A percentile compares a stretch with the other conserved stretches of the same genome.
These are phyloP conservation scores for Leccinum ochraceum DNA, from an alignment of 768 basidiomycete genomes.

Conservation along the genomic window DNA sequence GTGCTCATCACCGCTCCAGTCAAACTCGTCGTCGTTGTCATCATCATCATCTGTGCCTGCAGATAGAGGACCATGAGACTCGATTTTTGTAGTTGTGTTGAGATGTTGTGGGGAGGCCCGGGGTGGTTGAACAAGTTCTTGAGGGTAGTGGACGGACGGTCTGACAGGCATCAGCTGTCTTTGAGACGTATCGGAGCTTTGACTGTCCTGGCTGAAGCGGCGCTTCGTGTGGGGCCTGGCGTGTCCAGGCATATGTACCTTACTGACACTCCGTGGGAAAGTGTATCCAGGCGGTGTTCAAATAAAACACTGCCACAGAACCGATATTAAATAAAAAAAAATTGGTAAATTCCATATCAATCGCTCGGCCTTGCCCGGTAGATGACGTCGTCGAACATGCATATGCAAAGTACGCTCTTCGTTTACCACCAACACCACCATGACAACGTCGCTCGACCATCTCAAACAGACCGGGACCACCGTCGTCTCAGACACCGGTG, in stretches of 20 bases:
- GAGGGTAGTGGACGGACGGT: constrained; percentile 56
- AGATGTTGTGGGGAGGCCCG: constrained; percentile 16
- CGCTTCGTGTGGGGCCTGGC: no score
- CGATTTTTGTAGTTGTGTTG: constrained; percentile 35
- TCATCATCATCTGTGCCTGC: constrained; percentile 61
- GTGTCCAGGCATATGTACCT: no score
- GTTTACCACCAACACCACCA: constrained; percentile 36
- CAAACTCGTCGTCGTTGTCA: constrained; percentile 56
- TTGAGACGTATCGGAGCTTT: constrained; percentile 14
- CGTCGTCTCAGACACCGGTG: constrained; percentile 89
- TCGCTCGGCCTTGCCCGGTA: constrained; percentile 2
- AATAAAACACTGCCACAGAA: no score
- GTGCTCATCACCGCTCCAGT: constrained; percentile 82
- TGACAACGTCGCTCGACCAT: constrained; percentile 75
- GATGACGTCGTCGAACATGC: background rate
- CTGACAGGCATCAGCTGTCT: constrained; percentile 21
- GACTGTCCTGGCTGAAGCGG: constrained; percentile 12
- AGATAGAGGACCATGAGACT: constrained; percentile 43
- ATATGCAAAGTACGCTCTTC: background rate
- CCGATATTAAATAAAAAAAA: no score
- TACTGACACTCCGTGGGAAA: no score
- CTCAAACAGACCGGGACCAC: constrained; percentile 90
- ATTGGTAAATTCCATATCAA: background rate
- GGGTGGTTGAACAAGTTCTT: constrained; percentile 36
- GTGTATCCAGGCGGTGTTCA: no score